These are phyloP conservation scores for Discostella stelligeroides DNA, from an alignment of 108 stramenopile species.

Conservation along the genomic window DNA sequence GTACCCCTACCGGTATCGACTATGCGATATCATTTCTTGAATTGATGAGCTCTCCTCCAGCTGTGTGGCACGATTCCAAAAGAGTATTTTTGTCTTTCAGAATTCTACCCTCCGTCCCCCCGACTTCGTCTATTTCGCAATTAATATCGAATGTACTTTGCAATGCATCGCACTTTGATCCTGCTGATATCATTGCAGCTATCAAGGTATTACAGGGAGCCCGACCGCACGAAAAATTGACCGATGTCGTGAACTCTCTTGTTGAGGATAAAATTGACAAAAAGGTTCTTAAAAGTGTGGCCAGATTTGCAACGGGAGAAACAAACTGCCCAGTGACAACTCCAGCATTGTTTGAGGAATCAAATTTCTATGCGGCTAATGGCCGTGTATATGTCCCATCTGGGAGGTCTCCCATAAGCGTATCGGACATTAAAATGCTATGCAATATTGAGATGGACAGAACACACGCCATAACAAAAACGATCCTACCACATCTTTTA, in stretches of 20 bases:
- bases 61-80: conserved; percentile 33
- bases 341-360: conserved; percentile 11
- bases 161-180: conserved; percentile 44
- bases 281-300: conserved; percentile 13
- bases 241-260: conserved; percentile 15
- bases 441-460: conserved; percentile 51
- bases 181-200: conserved; percentile 18
- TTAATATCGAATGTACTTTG: conserved; percentile 46
- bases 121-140: conserved; percentile 27
- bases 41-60: conserved; percentile 39
- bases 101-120: conserved; percentile 50
- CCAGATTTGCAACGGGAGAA: conserved; percentile 8
- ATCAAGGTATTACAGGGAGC: conserved; percentile 5
- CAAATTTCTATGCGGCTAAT: conserved; percentile 59
- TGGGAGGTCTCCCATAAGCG: conserved; percentile 37
- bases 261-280: conserved; percentile 7
- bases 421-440: conserved; percentile 67
- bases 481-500: conserved; percentile 47
- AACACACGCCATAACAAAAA: conserved; percentile 50
- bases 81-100: conserved; percentile 60
- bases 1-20: conserved; percentile 39
- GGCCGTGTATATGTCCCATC: conserved; percentile 57
- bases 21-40: conserved; percentile 52
- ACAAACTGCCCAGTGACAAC: conserved; percentile 21
- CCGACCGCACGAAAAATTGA: conserved; percentile 9